Percentiles rank a stretch among this genome's conserved stretches.
Conservation (phyloP, 495 filamentous ascomycete genomes). For the Thermothielavioides terrestris region DNA sequence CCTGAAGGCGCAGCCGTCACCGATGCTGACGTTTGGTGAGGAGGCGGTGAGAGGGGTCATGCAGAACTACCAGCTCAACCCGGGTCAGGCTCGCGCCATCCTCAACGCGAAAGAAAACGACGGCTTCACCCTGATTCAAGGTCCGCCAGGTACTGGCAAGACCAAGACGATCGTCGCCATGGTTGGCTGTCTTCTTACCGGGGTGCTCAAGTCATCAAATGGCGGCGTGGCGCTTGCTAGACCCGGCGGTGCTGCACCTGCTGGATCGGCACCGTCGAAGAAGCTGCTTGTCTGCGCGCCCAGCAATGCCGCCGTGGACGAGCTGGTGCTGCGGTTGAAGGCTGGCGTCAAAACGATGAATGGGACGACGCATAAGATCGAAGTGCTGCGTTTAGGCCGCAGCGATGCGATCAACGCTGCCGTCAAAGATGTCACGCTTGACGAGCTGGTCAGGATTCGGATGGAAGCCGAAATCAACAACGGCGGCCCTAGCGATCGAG, state of each 20-base stretch:
- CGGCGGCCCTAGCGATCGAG: slow-evolving; percentile 51
- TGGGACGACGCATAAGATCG: slow-evolving; percentile 62
- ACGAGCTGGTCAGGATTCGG: slow-evolving; percentile 75
- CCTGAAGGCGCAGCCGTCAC: slow-evolving; percentile 77
- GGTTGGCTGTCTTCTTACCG: slow-evolving; percentile 75
- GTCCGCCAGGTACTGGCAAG: slow-evolving; percentile 93
- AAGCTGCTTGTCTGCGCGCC: slow-evolving; percentile 94
- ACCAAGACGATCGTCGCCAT: slow-evolving; percentile 97
- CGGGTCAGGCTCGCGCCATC: slow-evolving; percentile 86
- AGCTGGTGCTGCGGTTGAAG: slow-evolving; percentile 89
- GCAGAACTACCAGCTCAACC: slow-evolving; percentile 73
- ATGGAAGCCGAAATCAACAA: slow-evolving; percentile 46
- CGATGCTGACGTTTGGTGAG: slow-evolving; percentile 68
- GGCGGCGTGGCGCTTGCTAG: slow-evolving; percentile 41
- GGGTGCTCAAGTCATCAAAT: slow-evolving; percentile 40
- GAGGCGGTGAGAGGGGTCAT: slow-evolving; percentile 57
- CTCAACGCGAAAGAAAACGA: slow-evolving; percentile 88
- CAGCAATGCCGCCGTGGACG: slow-evolving; percentile 95
- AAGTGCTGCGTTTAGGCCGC: slow-evolving; percentile 82
- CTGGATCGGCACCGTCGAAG: slow-evolving; percentile 40
- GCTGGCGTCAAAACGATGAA: slow-evolving; percentile 70
- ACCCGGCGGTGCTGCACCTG: slow-evolving; percentile 33
- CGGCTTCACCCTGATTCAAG: slow-evolving; percentile 92
- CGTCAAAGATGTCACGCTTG: slow-evolving; percentile 85
- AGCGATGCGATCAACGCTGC: slow-evolving; percentile 87